Conservation (phyloP, 2,329 filamentous ascomycete genomes). For the Phoma herbarum region DNA sequence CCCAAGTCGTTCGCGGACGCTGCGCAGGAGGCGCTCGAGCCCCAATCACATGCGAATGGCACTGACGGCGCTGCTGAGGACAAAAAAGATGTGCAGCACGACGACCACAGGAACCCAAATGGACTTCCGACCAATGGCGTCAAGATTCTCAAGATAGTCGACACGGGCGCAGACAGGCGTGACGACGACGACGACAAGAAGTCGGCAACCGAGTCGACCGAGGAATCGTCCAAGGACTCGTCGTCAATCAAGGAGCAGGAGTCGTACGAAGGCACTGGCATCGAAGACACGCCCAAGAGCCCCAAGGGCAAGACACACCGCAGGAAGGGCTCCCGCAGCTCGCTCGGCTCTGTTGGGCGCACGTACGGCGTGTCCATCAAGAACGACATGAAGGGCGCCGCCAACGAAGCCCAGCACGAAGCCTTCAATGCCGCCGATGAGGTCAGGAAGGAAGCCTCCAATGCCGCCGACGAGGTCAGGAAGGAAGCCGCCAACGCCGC, state of each 20-base stretch:
- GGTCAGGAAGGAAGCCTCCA: neutral
- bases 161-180: conserved; percentile 13
- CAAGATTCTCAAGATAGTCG: conserved; percentile 14
- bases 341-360: conserved; percentile 41
- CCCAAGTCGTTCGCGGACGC: conserved; percentile 58
- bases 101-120: conserved; percentile 23
- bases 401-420: neutral
- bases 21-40: conserved; percentile 45
- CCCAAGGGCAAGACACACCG: conserved; percentile 41
- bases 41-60: conserved; percentile 35
- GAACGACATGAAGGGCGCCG: conserved; percentile 8
- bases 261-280: conserved; percentile 45
- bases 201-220: conserved; percentile 6
- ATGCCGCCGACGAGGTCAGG: neutral
- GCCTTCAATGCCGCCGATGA: neutral
- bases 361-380: conserved; percentile 39
- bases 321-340: conserved; percentile 43
- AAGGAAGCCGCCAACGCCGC: neutral
- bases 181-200: conserved; percentile 20
- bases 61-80: conserved; percentile 26
- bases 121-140: conserved; percentile 24
- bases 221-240: conserved; percentile 13
- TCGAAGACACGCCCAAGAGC: conserved; percentile 46
- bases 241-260: conserved; percentile 27
- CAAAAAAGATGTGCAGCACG: conserved; percentile 2